Evolutionary conservation across 371 early-diverging fungal genomes (phyloP), one percentile per base, ranked within the genome.

Genomic region (Apophysomyces variabilis): DNA sequence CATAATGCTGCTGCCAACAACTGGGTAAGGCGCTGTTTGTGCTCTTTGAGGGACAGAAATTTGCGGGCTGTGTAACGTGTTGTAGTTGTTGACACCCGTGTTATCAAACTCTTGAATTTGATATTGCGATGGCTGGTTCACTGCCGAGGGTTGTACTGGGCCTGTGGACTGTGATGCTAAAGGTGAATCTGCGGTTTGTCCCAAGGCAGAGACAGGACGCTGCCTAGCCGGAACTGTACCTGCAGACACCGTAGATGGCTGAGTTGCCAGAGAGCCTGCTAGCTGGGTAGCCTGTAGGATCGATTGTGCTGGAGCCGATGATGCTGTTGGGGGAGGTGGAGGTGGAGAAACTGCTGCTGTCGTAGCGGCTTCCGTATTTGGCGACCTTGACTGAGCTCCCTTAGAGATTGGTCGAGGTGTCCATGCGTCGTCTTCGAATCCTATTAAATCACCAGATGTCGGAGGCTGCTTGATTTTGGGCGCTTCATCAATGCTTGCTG

Each of bases 341-440:
- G 39, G 1, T 45, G 57, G 21, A 44, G 39, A 41, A 62, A 62
- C 8, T 45, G 39, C 38, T 37, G 64, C 1, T 32, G 35, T n/a
- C 35, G 36, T 4, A 60, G 60, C 21, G 44, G 18, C 21, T 39
- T 8, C 43, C 35, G 45, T 9, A 14, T 35, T 36, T 60, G 56
- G 45, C 44, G 46, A 39, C 18, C 41, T 12, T 26, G 62, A 26
- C n/a, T 61, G 64, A 21, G 54, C 21, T 9, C 0, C 54, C 3
- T 50, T 50, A 44, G 50, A 32, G 6, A 41, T 65, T 1, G 66
- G 41, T 56, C 78, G 78, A 56, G 75, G 78, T 50, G 76, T 74
- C 83, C 83, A 82, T 7, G 83, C 83, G 41, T 87, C 87, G 61
- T 87, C 87, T 37, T 82, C 82, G 58, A 87, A 87, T 0, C 82